Base-by-base conservation (phyloP, 805 yeast genomes). In the Henningerozyma blattae region DNA sequence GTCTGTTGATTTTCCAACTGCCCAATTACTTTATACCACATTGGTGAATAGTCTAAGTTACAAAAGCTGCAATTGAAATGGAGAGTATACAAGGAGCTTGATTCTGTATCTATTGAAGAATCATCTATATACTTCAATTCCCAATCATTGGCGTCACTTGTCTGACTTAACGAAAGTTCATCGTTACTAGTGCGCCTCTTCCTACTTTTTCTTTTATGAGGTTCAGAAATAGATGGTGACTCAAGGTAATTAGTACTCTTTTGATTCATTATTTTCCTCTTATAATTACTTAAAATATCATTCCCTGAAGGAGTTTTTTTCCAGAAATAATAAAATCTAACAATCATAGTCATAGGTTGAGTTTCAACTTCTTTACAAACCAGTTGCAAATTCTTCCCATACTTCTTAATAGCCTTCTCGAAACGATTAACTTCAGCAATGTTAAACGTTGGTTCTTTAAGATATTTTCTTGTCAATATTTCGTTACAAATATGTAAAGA, bases 241-340 rank as follows among this genome's bases (percentile, higher is more conserved):
- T n/a, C n/a, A n/a, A n/a, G n/a, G n/a, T n/a, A n/a, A n/a, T n/a
- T n/a, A n/a, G n/a, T n/a, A n/a, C n/a, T n/a, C n/a, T n/a, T n/a
- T n/a, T n/a, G n/a, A 39, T 44, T 34, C 30, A 8, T 28, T 10
- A 15, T 15, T 15, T 13, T 7, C n/a, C n/a, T 93, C 28, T 75
- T 76, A 49, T 59, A 83, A 47, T 77, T 75, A 24, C 84, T 94
- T 94, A 96, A 83, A 14, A 85, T 80, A 28, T 53, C 50, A 41
- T 70, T 75, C 0, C 96, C 96, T 29, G 66, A 65, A 20, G 69
- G 61, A 0, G 94, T 79, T 53, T 87, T 87, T 56, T 87, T 87
- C 97, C 97, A 89, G 34, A 84, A 60, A 47, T 89, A 89, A 48
- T 85, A 89, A 52, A 68, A 86, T 37, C 96, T 59, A 2, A 89